A percentile compares a stretch with the other conserved stretches of the same genome.
Conservation (phyloP, 2,329 filamentous ascomycete genomes). For the Penicillium psychrosexuale region DNA sequence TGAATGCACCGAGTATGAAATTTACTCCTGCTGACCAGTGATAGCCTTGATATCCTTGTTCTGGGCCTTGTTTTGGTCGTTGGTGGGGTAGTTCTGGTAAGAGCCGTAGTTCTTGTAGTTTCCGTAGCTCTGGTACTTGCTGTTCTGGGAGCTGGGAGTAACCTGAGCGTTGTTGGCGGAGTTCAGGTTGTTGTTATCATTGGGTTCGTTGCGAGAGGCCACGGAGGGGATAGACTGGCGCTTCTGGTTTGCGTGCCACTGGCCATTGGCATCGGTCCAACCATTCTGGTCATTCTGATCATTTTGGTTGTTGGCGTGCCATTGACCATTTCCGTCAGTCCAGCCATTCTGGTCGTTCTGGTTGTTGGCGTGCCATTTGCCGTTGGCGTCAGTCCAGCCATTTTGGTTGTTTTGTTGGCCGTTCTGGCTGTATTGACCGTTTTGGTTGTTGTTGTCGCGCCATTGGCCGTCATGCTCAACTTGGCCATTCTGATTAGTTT, state of each 20-base stretch:
- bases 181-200: background rate
- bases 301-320: slow-evolving; percentile 10
- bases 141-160: slow-evolving; percentile 1
- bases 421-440: slow-evolving; percentile 1
- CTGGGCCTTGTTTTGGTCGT: slow-evolving; percentile 2
- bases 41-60: slow-evolving; percentile 2
- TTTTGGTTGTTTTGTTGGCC: slow-evolving; percentile 5
- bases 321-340: slow-evolving; percentile 13
- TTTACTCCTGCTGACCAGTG: slow-evolving; percentile 6
- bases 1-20: background rate
- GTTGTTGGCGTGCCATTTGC: slow-evolving; percentile 2
- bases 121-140: slow-evolving; percentile 1
- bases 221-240: background rate
- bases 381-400: slow-evolving; percentile 12
- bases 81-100: slow-evolving; percentile 4
- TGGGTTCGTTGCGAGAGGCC: background rate
- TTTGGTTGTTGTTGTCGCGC: background rate
- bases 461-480: background rate
- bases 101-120: slow-evolving; percentile 9
- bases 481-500: background rate
- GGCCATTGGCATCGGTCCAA: slow-evolving; percentile 14
- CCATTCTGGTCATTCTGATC: slow-evolving; percentile 3
- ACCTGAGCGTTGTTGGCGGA: slow-evolving; percentile 1
- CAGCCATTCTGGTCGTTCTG: slow-evolving; percentile 8
- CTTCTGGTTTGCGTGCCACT: slow-evolving; percentile 9